Evolutionary conservation across 2,329 filamentous ascomycete species (phyloP).

Genomic region (Didymella arachidicola): DNA sequence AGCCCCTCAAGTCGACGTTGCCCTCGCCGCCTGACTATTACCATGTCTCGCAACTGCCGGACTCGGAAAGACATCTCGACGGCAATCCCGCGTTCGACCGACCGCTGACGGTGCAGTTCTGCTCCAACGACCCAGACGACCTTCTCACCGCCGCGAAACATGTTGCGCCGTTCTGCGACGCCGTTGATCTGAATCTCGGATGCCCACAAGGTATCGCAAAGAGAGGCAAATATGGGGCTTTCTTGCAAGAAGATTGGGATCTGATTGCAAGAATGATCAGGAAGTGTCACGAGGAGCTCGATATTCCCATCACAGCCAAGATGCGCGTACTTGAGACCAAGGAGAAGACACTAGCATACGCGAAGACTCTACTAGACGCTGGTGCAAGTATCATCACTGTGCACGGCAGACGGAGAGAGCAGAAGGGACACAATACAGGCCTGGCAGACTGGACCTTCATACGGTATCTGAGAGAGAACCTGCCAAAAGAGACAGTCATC

Average conservation of each 20-base stretch:
- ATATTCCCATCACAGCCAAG: slow-evolving; percentile 91
- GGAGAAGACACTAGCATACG: slow-evolving; percentile 88
- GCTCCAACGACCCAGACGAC: slow-evolving; percentile 83
- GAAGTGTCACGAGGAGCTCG: slow-evolving; percentile 77
- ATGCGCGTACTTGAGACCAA: slow-evolving; percentile 87
- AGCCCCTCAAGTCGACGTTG: slow-evolving; percentile 62
- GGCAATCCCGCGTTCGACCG: slow-evolving; percentile 85
- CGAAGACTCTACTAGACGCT: slow-evolving; percentile 82
- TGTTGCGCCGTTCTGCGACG: slow-evolving; percentile 88
- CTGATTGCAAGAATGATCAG: slow-evolving; percentile 84
- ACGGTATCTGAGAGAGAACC: slow-evolving; percentile 78
- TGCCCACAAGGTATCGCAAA: slow-evolving; percentile 95
- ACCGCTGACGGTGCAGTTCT: slow-evolving; percentile 95
- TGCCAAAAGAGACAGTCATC: slow-evolving; percentile 87
- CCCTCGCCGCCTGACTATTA: slow-evolving; percentile 47
- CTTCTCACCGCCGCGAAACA: slow-evolving; percentile 79
- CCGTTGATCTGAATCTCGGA: slow-evolving; percentile 92
- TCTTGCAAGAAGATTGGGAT: slow-evolving; percentile 90
- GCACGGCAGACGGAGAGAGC: slow-evolving; percentile 85
- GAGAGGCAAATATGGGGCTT: slow-evolving; percentile 90
- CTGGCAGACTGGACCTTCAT: slow-evolving; percentile 92
- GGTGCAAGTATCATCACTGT: slow-evolving; percentile 94
- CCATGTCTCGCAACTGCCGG: slow-evolving; percentile 42
- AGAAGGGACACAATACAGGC: slow-evolving; percentile 95
- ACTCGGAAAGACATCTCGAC: slow-evolving; percentile 66